A percentile compares a stretch with the other conserved stretches of the same genome.
phyloP scores from a whole-genome alignment of 140 eudicot genomes.

The Ambrosia hybrid region DNA sequence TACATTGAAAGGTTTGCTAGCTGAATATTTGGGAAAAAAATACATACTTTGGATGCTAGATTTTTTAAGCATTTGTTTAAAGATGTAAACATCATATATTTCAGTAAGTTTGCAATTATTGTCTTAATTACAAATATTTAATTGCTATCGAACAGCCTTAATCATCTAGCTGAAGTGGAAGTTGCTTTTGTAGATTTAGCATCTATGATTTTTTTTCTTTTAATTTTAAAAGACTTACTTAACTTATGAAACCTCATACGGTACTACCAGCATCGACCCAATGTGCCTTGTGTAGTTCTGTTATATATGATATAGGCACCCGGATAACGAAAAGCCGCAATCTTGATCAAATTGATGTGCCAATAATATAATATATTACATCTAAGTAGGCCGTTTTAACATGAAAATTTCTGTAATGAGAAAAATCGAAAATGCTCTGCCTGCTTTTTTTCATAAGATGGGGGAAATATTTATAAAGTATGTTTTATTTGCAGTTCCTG shows the following conservation, averaged over 20 bases:
- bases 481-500: conserved; percentile 44
- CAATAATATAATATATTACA: no score
- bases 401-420: no score
- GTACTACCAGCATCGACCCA: no score
- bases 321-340: no score
- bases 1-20: not conserved
- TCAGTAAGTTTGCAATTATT: not conserved
- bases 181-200: not conserved
- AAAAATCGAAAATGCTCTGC: no score
- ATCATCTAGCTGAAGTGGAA: not conserved
- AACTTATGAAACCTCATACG: no score
- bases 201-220: not conserved
- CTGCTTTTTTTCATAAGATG: not conserved
- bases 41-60: not conserved
- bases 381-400: no score
- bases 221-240: no score
- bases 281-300: no score
- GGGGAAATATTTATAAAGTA: conserved; percentile 1
- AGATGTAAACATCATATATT: not conserved
- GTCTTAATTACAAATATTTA: not conserved
- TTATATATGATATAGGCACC: not conserved
- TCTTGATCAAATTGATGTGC: no score
- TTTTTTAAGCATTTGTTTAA: not conserved
- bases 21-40: not conserved
- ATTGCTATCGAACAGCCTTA: not conserved